A percentile compares a stretch with the other conserved stretches of the same genome.
Conservation (phyloP, 192 early-diverging fungal species). For the Podila epicladia region DNA sequence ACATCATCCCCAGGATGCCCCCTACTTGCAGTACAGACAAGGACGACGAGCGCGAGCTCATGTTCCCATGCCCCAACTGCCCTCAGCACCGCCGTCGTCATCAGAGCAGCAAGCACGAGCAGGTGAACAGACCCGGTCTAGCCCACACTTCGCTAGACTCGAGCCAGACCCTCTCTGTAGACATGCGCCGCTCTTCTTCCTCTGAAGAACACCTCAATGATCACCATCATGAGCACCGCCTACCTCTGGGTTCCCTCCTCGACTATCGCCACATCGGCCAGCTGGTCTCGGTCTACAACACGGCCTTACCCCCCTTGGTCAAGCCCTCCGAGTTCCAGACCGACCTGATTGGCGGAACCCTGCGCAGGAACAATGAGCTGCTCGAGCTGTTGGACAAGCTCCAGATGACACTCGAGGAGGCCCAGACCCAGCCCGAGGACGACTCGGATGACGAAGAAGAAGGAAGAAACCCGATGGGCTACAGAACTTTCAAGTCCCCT, state of each 20-base stretch:
- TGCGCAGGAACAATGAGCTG: conserved; percentile 8
- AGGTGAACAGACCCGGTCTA: neutral
- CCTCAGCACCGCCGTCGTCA: neutral
- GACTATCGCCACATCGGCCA: conserved; percentile 39
- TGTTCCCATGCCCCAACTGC: conserved; percentile 32
- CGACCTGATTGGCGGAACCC: conserved; percentile 6
- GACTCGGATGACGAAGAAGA: neutral
- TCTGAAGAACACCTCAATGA: neutral
- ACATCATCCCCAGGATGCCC: conserved; percentile 56
- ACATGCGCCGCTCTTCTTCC: neutral
- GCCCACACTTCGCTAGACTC: neutral
- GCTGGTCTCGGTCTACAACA: conserved; percentile 17
- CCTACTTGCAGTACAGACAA: conserved; percentile 37
- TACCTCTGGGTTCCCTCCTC: conserved; percentile 20
- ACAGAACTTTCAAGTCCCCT: neutral
- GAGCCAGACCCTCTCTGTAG: neutral
- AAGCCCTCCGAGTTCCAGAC: conserved; percentile 31
- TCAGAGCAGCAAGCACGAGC: neutral
- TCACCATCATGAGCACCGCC: neutral
- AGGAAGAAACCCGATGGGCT: neutral
- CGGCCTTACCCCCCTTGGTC: conserved; percentile 2
- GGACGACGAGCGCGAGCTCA: conserved; percentile 2
- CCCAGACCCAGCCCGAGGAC: neutral
- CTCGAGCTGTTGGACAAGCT: conserved; percentile 10
- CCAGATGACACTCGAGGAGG: neutral